Conservation (phyloP, 192 early-diverging fungal species). For the Linnemannia zychae region DNA sequence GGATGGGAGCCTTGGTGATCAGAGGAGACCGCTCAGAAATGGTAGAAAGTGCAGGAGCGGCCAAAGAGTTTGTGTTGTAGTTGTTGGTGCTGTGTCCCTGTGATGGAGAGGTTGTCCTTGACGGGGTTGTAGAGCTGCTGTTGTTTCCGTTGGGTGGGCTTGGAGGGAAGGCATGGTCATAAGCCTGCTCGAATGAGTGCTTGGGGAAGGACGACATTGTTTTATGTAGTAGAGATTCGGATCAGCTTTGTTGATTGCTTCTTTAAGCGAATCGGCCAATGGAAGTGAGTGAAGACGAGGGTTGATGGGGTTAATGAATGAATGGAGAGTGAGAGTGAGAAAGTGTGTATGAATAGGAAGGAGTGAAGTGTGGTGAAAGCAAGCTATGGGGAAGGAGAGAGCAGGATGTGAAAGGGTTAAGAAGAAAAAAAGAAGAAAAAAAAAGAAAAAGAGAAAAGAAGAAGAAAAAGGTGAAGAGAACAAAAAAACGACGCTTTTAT, state of each 20-base stretch:
- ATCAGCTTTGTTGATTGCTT: background rate
- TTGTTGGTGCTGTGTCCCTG: background rate
- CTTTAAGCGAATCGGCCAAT: background rate
- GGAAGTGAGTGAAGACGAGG: background rate
- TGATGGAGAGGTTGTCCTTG: background rate
- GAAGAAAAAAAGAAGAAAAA: background rate
- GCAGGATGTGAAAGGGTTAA: background rate
- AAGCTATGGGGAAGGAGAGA: background rate
- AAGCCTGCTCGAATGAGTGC: slow-evolving; percentile 36
- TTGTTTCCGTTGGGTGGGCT: slow-evolving; percentile 10
- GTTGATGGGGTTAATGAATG: background rate
- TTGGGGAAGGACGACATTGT: slow-evolving; percentile 45
- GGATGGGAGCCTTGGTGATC: slow-evolving; percentile 32
- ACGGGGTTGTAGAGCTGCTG: background rate
- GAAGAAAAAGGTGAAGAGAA: background rate
- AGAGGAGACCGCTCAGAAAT: slow-evolving; percentile 41
- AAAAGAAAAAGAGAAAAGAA: background rate
- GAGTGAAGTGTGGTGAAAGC: background rate
- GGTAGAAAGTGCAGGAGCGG: background rate
- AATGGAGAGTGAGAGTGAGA: background rate
- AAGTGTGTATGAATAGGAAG: background rate
- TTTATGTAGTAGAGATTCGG: background rate
- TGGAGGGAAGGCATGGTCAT: slow-evolving; percentile 39
- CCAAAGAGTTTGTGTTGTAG: background rate
- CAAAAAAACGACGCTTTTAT: background rate